Percentiles rank a stretch among this genome's conserved stretches.
Conservation (phyloP, 441 rosid genomes). For the Arabidopsis hybrid region DNA sequence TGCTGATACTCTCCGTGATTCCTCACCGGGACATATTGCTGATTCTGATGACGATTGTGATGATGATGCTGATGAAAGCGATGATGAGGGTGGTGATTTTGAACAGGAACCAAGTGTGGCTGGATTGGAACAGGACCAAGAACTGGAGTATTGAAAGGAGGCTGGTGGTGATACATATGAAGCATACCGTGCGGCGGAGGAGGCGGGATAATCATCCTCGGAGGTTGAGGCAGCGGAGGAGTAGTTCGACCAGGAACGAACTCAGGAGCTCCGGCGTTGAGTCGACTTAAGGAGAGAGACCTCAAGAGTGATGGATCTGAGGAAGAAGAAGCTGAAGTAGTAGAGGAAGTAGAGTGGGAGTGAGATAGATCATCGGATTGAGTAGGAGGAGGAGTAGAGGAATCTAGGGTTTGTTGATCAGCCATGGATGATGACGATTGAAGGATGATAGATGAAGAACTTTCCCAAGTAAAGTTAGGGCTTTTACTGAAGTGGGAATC, state of each 20-base stretch:
- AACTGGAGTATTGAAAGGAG: conserved; percentile 76
- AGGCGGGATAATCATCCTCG: conserved; percentile 56
- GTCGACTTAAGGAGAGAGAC: conserved; percentile 70
- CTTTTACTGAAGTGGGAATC: conserved; percentile 22
- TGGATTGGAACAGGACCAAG: conserved; percentile 58
- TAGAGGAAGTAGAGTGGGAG: conserved; percentile 41
- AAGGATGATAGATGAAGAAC: conserved; percentile 31
- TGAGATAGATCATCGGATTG: conserved; percentile 50
- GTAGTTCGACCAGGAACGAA: conserved; percentile 83
- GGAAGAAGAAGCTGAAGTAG: conserved; percentile 43
- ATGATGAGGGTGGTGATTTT: conserved; percentile 50
- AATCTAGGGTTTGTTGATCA: conserved; percentile 65
- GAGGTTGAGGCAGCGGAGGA: conserved; percentile 44
- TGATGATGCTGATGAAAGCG: conserved; percentile 31
- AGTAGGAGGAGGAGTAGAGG: conserved; percentile 23
- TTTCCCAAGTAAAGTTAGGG: conserved; percentile 39
- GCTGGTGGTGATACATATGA: conserved; percentile 66
- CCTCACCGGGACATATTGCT: conserved; percentile 49
- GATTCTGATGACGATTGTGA: conserved; percentile 41
- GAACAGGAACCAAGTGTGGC: conserved; percentile 63
- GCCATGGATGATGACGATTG: conserved; percentile 39
- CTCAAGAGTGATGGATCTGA: conserved; percentile 77
- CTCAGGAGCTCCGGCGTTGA: conserved; percentile 91
- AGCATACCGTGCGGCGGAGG: conserved; percentile 69
- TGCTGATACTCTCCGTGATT: conserved; percentile 53